phyloP scores from a whole-genome alignment of 257 asterid genomes.

The Salvia miltiorrhiza region DNA sequence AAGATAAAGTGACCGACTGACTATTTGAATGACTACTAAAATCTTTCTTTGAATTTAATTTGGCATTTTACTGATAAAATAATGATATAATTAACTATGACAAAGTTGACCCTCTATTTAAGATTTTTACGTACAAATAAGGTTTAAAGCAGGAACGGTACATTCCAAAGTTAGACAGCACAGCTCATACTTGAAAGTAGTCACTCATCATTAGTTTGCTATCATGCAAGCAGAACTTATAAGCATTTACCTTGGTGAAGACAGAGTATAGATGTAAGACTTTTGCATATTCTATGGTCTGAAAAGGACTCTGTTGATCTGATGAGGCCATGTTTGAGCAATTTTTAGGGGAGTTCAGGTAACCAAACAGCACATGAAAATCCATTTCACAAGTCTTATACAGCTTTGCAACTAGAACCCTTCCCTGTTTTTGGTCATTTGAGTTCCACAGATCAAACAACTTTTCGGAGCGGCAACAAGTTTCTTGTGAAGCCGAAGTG shows the following conservation, averaged over 20 bases:
- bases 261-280: conserved; percentile 55
- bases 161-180: conserved; percentile 3
- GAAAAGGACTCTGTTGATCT: conserved; percentile 26
- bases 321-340: conserved; percentile 25
- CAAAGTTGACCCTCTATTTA: background rate
- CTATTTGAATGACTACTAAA: background rate
- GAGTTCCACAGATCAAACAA: conserved; percentile 67
- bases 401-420: conserved; percentile 53
- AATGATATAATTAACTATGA: conserved; percentile 2
- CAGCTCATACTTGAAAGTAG: conserved; percentile 10
- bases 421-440: conserved; percentile 48
- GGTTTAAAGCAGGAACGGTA: background rate
- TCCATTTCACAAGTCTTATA: conserved; percentile 57
- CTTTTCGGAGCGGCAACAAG: conserved; percentile 36
- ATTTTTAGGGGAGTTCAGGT: conserved; percentile 35
- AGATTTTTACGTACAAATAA: background rate
- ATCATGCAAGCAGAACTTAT: conserved; percentile 8
- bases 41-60: background rate
- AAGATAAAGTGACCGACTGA: background rate
- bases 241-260: conserved; percentile 66
- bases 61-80: background rate
- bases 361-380: conserved; percentile 61
- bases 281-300: conserved; percentile 53
- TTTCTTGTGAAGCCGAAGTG: conserved; percentile 19
- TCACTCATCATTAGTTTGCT: background rate